phyloP scores from a whole-genome alignment of 768 basidiomycete species.

The Omphalotus guepiniiformis region DNA sequence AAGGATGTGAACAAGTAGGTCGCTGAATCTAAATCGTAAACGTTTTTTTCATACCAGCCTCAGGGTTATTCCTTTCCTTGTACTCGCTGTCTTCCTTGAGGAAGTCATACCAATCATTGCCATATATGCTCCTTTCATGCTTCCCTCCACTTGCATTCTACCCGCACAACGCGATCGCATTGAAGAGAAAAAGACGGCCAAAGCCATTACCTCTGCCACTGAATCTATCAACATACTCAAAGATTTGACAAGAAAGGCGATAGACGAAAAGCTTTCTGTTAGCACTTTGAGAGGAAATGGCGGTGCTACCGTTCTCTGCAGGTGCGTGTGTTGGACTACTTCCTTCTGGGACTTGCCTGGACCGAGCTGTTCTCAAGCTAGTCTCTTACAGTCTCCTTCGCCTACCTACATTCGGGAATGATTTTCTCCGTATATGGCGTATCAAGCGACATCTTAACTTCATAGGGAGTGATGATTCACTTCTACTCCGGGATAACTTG shows the following conservation, averaged over 20 bases:
- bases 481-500: slow-evolving; percentile 48
- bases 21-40: slow-evolving; percentile 1
- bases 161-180: slow-evolving; percentile 72
- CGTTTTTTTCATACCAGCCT: slow-evolving; percentile 7
- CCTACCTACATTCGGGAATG: slow-evolving; percentile 40
- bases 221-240: slow-evolving; percentile 32
- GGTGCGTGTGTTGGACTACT: slow-evolving; percentile 36
- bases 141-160: slow-evolving; percentile 84
- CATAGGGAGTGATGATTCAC: slow-evolving; percentile 58
- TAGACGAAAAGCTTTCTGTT: slow-evolving; percentile 31
- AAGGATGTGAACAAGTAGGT: slow-evolving; percentile 69
- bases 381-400: slow-evolving; percentile 30
- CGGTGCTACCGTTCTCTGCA: slow-evolving; percentile 46
- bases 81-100: slow-evolving; percentile 71
- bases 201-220: slow-evolving; percentile 36
- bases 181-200: slow-evolving; percentile 49
- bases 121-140: slow-evolving; percentile 77
- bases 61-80: slow-evolving; percentile 75
- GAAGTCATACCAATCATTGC: slow-evolving; percentile 82
- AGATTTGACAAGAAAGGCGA: slow-evolving; percentile 28
- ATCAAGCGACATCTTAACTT: slow-evolving; percentile 39
- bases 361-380: not conserved
- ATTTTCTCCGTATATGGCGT: slow-evolving; percentile 38
- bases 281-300: slow-evolving; percentile 23
- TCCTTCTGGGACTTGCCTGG: not conserved